Evolutionary conservation across 345 rosid genomes (phyloP).

Genomic region (Populus tremula): DNA sequence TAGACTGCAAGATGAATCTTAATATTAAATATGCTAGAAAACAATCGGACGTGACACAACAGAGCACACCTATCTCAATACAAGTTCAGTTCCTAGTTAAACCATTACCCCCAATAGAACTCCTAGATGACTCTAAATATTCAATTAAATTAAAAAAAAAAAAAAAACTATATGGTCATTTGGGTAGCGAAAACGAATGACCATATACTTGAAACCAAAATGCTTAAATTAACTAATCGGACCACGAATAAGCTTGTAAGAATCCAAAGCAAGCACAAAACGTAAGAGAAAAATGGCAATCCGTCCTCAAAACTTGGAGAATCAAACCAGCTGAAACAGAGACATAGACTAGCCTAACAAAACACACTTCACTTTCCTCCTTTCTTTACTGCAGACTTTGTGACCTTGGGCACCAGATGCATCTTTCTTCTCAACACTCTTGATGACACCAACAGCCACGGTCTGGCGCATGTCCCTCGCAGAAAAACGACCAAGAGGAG

Average conservation of each 20-base stretch:
- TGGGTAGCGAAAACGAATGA: neutral
- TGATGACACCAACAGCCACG: conserved; percentile 39
- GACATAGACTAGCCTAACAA: neutral
- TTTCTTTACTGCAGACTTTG: conserved; percentile 31
- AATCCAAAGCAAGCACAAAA: neutral
- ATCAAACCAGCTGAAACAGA: neutral
- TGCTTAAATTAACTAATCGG: neutral
- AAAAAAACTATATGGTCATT: neutral
- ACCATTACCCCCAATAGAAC: no score
- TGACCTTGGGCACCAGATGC: conserved; percentile 36
- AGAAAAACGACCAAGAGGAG: conserved; percentile 41
- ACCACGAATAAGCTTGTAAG: neutral
- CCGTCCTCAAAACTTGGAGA: conserved; percentile 2
- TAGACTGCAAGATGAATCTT: no score
- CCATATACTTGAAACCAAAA: neutral
- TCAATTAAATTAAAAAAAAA: no score
- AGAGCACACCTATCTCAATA: no score
- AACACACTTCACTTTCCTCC: neutral
- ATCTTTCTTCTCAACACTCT: conserved; percentile 37
- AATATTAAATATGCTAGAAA: no score
- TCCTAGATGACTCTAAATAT: no score
- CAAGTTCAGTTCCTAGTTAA: no score
- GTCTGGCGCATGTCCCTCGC: conserved; percentile 39
- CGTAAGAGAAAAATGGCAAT: neutral
- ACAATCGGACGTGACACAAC: no score